These are phyloP conservation scores for Fusarium cicatricum DNA, from an alignment of 2,329 filamentous ascomycete species.

Conservation along the genomic window DNA sequence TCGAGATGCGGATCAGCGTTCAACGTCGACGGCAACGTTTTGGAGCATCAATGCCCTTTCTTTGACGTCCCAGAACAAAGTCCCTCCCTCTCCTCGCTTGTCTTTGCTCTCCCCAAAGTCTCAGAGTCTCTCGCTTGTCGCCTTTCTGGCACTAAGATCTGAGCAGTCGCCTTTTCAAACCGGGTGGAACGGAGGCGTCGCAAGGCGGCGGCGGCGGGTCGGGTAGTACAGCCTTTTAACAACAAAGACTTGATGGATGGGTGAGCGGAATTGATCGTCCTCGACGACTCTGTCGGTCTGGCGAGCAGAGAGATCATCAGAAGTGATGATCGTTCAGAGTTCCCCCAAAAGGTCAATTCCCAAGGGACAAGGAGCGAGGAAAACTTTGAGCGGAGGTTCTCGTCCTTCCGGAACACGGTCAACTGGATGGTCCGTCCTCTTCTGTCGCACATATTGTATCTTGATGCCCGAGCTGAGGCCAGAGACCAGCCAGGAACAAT, in stretches of 20 bases:
- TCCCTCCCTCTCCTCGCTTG: slow-evolving; percentile 2
- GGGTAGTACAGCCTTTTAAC: slow-evolving; percentile 11
- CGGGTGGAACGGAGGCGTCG: slow-evolving; percentile 28
- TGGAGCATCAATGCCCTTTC: slow-evolving; percentile 3
- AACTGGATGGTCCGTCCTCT: slow-evolving; percentile 12
- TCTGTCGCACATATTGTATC: not conserved
- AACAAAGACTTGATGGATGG: slow-evolving; percentile 1
- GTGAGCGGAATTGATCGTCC: slow-evolving; percentile 27
- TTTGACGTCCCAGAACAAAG: slow-evolving; percentile 9
- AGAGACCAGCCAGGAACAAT: not conserved
- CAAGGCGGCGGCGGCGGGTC: not conserved
- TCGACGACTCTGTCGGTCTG: slow-evolving; percentile 20
- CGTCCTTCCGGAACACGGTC: slow-evolving; percentile 26
- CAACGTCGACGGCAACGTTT: slow-evolving; percentile 17
- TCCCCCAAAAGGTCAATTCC: not conserved
- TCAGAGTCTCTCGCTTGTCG: slow-evolving; percentile 6
- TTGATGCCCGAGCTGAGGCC: slow-evolving; percentile 29
- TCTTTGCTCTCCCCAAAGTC: not conserved
- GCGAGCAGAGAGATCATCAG: slow-evolving; percentile 26
- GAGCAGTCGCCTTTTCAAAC: slow-evolving; percentile 12
- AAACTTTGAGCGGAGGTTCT: slow-evolving; percentile 10
- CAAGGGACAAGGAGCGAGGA: not conserved
- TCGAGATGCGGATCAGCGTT: slow-evolving; percentile 16
- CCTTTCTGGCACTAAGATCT: not conserved
- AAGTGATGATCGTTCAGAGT: slow-evolving; percentile 15